Base-by-base conservation (phyloP, 176 grass and related monocot genomes). In the Typha latifolia region DNA sequence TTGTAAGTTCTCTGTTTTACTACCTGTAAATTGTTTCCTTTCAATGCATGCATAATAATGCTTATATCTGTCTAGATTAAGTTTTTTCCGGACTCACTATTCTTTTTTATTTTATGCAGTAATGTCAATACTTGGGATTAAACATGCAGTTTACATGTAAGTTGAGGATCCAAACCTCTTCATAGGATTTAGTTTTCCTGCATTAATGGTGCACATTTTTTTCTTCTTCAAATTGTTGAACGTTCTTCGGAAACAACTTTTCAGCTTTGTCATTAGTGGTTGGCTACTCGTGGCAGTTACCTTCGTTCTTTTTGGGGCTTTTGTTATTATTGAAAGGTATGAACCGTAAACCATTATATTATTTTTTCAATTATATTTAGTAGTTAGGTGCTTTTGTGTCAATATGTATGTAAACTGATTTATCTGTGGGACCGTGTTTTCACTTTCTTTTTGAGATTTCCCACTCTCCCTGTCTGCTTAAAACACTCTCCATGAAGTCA, bases 61-160 rank as follows among this genome's bases (percentile, higher is more conserved):
- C 37, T 43, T 43, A 43, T 43, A 10, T 3, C 49, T 32, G 18
- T 29, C 34, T 63, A 26, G 32, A 63, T 65, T 52, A 12, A 11
- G 47, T 69, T 55, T 47, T 3, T 80, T 62, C 72, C 48, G 11
- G 79, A 74, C 62, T 59, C 0, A 0, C 7, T 31, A 29, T 3
- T 56, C 62, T 43, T 22, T 19, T 55, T 55, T 75, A 12, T 62
- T 50, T 29, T 61, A 2, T 80, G 76, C 81, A 97, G 94, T 80
- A n/a, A 56, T 97, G 63, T 73, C 80, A 66, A 29, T 82, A 16
- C 81, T 71, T 71, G 83, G 88, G 55, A 74, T 74, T 23, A 90
- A 69, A 74, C 78, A 84, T 76, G 51, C 89, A 70, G 77, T 89
- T 80, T 97, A 90, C 73, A 72, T 84, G 93, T 92, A 82, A 80